phyloP scores from a whole-genome alignment of 2,329 filamentous ascomycete genomes.

The Coleophoma cylindrospora region DNA sequence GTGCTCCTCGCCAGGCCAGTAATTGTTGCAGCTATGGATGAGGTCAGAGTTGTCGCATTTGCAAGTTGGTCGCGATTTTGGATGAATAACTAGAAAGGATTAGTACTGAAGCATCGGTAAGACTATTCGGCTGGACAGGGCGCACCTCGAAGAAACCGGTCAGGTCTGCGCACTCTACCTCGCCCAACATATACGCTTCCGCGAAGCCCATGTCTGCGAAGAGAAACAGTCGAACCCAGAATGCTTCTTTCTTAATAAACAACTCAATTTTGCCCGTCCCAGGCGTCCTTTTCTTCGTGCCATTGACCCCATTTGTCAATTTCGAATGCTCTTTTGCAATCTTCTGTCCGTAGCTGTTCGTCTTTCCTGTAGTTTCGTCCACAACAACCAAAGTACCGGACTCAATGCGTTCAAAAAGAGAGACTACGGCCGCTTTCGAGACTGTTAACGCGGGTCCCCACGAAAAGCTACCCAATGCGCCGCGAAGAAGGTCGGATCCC shows the following conservation, averaged over 20 bases:
- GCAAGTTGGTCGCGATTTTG: conserved; percentile 58
- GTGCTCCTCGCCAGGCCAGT: conserved; percentile 51
- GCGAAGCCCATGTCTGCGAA: conserved; percentile 72
- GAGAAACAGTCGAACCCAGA: conserved; percentile 64
- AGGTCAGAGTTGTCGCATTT: conserved; percentile 59
- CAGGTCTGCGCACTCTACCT: conserved; percentile 62
- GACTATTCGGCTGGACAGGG: conserved; percentile 11
- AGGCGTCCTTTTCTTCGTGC: conserved; percentile 32
- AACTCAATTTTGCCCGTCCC: conserved; percentile 44
- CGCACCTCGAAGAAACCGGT: conserved; percentile 62
- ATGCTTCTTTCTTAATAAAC: conserved; percentile 58
- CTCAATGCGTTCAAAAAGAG: conserved; percentile 41
- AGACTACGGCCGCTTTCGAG: conserved; percentile 40
- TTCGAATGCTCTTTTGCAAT: conserved; percentile 32
- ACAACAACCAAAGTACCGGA: conserved; percentile 42
- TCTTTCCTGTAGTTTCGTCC: conserved; percentile 38
- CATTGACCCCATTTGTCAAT: conserved; percentile 29
- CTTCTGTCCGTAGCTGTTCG: conserved; percentile 40
- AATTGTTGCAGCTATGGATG: conserved; percentile 51
- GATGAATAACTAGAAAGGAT: conserved; percentile 56
- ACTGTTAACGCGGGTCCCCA: conserved; percentile 42
- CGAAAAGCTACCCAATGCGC: conserved; percentile 37
- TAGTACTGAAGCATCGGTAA: conserved; percentile 8
- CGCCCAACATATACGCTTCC: conserved; percentile 64
- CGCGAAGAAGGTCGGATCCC: conserved; percentile 35